phyloP scores from a whole-genome alignment of 331 rosid species.

The Phaseolus coccineus region DNA sequence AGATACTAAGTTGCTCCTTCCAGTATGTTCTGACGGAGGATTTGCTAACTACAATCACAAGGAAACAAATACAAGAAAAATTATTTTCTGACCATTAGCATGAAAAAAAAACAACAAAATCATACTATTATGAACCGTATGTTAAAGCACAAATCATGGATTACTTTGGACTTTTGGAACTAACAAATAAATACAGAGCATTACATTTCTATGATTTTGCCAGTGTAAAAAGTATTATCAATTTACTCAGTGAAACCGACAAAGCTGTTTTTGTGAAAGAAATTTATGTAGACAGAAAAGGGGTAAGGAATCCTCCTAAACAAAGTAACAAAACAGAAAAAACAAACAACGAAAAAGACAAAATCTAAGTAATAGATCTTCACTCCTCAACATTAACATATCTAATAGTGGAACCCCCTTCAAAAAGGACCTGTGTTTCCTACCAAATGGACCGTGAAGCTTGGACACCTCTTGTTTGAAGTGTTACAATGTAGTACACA shows the following conservation, averaged over 20 bases:
- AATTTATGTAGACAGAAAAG: not conserved
- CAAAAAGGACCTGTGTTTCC: not conserved
- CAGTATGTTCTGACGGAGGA: conserved; percentile 67
- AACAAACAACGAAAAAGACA: conserved; percentile 28
- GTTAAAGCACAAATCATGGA: not conserved
- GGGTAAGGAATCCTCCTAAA: conserved; percentile 6
- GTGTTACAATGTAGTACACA: not conserved
- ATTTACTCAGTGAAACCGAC: conserved; percentile 9
- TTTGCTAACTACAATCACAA: conserved; percentile 74
- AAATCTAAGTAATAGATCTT: conserved; percentile 7
- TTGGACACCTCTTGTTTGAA: not conserved
- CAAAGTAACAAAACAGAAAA: conserved; percentile 1
- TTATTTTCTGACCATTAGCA: conserved; percentile 38
- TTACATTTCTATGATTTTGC: conserved; percentile 9
- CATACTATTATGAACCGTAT: conserved; percentile 6
- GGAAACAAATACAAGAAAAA: conserved; percentile 45
- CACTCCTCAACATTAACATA: conserved; percentile 11
- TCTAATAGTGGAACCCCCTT: not conserved
- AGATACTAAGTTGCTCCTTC: conserved; percentile 68
- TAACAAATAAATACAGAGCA: conserved; percentile 1
- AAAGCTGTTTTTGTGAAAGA: conserved; percentile 21
- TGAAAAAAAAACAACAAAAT: conserved; percentile 15
- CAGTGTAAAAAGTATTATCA: not conserved
- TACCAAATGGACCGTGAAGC: not conserved
- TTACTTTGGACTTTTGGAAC: not conserved